phyloP scores from a whole-genome alignment of 1,139 yeast genomes.

The Scheffersomyces stambukii region DNA sequence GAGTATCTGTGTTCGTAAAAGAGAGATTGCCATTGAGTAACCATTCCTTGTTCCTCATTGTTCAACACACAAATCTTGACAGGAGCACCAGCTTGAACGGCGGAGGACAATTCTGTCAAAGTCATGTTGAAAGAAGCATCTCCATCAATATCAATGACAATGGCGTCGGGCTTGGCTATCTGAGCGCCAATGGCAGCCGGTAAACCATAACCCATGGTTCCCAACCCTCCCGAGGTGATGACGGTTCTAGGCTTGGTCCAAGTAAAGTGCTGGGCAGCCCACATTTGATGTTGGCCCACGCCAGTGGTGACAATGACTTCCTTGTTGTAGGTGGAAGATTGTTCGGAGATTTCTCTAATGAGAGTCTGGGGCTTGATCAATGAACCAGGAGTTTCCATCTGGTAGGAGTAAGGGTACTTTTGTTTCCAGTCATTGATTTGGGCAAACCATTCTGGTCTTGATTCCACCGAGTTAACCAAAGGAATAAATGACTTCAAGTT shows the following conservation, averaged over 20 bases:
- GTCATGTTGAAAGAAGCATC: constrained; percentile 99
- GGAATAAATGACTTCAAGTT: constrained; percentile 75
- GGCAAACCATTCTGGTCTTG: constrained; percentile 77
- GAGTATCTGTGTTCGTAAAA: constrained; percentile 96
- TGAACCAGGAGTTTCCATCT: constrained; percentile 71
- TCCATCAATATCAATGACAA: constrained; percentile 96
- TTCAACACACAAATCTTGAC: constrained; percentile 84
- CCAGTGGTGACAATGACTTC: constrained; percentile 92
- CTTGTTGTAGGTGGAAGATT: constrained; percentile 62
- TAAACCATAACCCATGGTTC: constrained; percentile 97
- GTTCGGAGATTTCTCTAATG: constrained; percentile 70
- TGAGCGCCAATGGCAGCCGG: constrained; percentile 99
- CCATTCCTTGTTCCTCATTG: constrained; percentile 99
- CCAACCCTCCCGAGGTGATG: constrained; percentile 97
- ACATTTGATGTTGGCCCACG: constrained; percentile 99
- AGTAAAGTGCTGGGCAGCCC: constrained; percentile 98
- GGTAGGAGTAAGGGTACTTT: constrained; percentile 81
- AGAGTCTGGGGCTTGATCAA: constrained; percentile 91
- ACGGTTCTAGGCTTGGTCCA: constrained; percentile 90
- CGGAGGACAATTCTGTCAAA: constrained; percentile 84
- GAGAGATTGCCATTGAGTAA: constrained; percentile 97
- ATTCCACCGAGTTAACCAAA: constrained; percentile 52
- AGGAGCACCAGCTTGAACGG: constrained; percentile 90
- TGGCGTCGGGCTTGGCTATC: constrained; percentile 89
- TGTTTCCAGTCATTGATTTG: constrained; percentile 77